Base-by-base conservation (phyloP, 495 filamentous ascomycete genomes). In the Xylaria venustula region DNA sequence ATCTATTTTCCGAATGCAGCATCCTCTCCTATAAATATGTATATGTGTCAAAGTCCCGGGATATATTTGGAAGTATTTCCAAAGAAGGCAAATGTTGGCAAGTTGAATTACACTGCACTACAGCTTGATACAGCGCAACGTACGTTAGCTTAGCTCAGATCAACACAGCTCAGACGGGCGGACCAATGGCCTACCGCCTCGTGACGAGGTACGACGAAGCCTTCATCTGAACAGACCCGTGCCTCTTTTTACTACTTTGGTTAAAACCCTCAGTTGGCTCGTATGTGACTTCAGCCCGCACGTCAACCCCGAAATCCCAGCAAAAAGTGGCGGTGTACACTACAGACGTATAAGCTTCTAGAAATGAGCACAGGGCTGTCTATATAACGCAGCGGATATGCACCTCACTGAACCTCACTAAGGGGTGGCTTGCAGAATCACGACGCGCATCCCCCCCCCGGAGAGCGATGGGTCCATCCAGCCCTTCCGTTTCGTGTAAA, bases 61-160 rank as follows among this genome's bases (percentile, higher is more conserved):
- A 53, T 60, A 60, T 60, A 53, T 60, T 53, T 60, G 48, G 58
- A 53, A 60, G 23, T n/a, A 60, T 34, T 52, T 45, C 28, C 48
- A 42, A 59, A 53, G 44, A 17, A 11, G 37, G 19, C 22, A 28
- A 7, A 9, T 32, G 15, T 23, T n/a, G 23, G 22, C 23, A 40
- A 15, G 20, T 7, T 26, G 55, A 34, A 34, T n/a, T 20, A 48
- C 22, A 30, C 5, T 34, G 11, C 30, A 34, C 30, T 11, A 34
- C 30, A 34, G 5, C 30, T 4, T 34, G 30, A 34, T 11, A 34
- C 30, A 4, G 4, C 11, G 30, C 4, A 4, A 34, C 30, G 11
- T 11, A 25, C 34, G 20, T 30, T 14, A 34, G 48, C 30, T 36
- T 17, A 28, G 14, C 20, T 30, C 37, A 40, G 14, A 17, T 45